phyloP scores from a whole-genome alignment of 225 moss, liverwort and hornwort genomes.

The Rhytidiadelphus loreus region DNA sequence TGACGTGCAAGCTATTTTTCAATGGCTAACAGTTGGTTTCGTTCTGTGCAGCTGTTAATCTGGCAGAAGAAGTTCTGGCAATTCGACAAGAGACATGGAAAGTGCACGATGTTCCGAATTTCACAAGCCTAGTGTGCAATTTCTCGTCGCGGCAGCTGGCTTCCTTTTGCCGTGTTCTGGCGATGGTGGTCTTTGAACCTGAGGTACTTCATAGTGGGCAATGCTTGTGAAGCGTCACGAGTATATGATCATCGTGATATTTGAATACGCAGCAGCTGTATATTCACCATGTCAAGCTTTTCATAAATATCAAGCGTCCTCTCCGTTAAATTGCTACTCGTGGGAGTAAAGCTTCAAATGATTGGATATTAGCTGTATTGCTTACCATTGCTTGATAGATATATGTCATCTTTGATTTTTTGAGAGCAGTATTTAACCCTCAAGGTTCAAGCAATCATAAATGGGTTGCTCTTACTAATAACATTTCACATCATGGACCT shows the following conservation, averaged over 20 bases:
- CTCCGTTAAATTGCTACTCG: neutral
- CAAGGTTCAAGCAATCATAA: neutral
- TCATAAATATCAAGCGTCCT: neutral
- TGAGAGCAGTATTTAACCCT: neutral
- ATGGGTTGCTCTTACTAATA: neutral
- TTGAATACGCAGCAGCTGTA: neutral
- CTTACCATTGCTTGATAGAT: neutral
- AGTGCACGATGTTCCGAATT: slow-evolving; percentile 50
- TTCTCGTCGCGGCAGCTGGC: slow-evolving; percentile 64
- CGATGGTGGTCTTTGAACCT: slow-evolving; percentile 68
- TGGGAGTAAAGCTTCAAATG: neutral
- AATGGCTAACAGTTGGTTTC: neutral
- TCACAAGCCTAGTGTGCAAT: slow-evolving; percentile 38
- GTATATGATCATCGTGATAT: neutral
- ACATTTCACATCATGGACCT: neutral
- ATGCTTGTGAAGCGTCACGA: neutral
- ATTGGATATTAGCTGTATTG: neutral
- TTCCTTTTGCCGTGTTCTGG: slow-evolving; percentile 64
- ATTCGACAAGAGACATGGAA: slow-evolving; percentile 46
- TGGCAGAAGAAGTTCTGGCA: slow-evolving; percentile 62
- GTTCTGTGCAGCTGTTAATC: slow-evolving; percentile 48
- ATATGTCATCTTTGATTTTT: neutral
- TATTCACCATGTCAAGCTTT: neutral
- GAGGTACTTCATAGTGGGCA: slow-evolving; percentile 31
- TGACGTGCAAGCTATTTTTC: neutral